A percentile compares a stretch with the other conserved stretches of the same genome.
These are phyloP conservation scores for Golubevia pallescens DNA, from an alignment of 1,284 basidiomycete genomes.

Conservation along the genomic window DNA sequence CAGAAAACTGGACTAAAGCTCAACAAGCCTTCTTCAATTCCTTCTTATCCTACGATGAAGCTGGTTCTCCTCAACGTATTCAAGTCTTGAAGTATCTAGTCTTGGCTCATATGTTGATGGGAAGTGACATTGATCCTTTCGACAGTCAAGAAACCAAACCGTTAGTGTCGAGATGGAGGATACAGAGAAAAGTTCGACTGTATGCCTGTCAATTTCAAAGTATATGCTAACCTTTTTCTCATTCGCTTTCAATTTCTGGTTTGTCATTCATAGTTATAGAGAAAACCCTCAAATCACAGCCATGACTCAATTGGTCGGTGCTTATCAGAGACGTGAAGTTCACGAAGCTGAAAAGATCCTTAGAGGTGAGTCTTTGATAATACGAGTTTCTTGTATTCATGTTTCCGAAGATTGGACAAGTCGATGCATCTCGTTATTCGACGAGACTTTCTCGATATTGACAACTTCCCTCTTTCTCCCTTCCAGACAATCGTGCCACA, in stretches of 20 bases:
- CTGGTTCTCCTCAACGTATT: conserved; percentile 54
- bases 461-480: conserved; percentile 4
- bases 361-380: conserved; percentile 14
- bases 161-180: conserved; percentile 2
- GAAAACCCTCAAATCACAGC: conserved; percentile 56
- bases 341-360: conserved; percentile 55
- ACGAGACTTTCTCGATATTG: no score
- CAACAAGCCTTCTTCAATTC: conserved; percentile 62
- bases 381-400: no score
- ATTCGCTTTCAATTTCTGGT: neutral
- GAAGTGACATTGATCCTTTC: conserved; percentile 59
- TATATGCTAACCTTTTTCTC: neutral
- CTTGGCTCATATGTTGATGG: conserved; percentile 61
- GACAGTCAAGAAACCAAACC: conserved; percentile 63
- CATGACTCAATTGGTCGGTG: conserved; percentile 52
- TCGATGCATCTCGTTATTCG: no score
- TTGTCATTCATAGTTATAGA: conserved; percentile 26
- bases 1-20: conserved; percentile 54
- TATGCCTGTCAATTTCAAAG: neutral
- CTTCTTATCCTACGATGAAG: conserved; percentile 60
- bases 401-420: no score
- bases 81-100: conserved; percentile 62
- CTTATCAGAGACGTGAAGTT: conserved; percentile 57
- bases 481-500: conserved; percentile 82
- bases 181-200: neutral